These are phyloP conservation scores for Avena eriantha DNA, from an alignment of 176 grass and related monocot genomes.

Conservation along the genomic window DNA sequence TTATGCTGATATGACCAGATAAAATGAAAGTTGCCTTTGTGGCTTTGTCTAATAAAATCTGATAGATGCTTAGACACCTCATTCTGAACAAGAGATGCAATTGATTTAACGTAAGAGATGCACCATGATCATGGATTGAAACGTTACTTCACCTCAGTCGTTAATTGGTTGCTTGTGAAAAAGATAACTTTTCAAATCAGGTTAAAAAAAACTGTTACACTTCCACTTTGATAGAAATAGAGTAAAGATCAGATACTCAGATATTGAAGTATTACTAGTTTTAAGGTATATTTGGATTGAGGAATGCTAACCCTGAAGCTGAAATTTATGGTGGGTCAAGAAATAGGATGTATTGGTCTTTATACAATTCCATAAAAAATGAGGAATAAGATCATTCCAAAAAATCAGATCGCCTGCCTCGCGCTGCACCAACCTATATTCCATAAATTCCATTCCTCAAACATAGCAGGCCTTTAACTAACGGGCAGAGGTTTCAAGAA, in stretches of 20 bases:
- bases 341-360: constrained; percentile 15
- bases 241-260: background rate
- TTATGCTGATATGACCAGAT: constrained; percentile 29
- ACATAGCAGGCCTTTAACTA: constrained; percentile 26
- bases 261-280: constrained; percentile 32
- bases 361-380: constrained; percentile 8
- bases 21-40: constrained; percentile 13
- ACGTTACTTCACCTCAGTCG: background rate
- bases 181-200: background rate
- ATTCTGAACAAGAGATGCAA: constrained; percentile 30
- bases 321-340: constrained; percentile 9
- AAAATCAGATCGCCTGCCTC: background rate
- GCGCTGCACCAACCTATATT: constrained; percentile 19
- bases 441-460: background rate
- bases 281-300: constrained; percentile 28
- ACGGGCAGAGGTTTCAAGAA: background rate
- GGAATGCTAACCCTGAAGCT: constrained; percentile 27
- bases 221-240: background rate
- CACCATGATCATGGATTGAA: constrained; percentile 15
- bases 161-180: background rate
- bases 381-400: background rate
- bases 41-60: constrained; percentile 1
- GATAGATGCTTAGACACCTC: constrained; percentile 18
- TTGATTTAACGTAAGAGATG: constrained; percentile 32
- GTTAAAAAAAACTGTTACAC: constrained; percentile 1